Evolutionary conservation across 2,329 filamentous ascomycete genomes (phyloP).

Genomic region (Didymella pomorum): DNA sequence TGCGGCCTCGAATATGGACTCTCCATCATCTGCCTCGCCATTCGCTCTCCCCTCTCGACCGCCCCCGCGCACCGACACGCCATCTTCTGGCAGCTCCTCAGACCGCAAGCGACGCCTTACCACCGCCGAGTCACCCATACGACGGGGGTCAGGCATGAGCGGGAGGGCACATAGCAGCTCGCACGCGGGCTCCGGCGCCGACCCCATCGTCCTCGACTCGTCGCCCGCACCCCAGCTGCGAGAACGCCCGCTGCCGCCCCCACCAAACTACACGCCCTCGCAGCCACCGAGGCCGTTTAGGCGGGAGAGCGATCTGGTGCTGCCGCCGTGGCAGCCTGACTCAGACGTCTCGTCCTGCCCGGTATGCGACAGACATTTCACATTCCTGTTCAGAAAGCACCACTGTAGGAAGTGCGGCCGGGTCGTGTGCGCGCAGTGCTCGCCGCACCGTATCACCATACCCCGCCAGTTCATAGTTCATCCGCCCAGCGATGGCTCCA

Average conservation of each 20-base stretch:
- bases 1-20: conserved; percentile 13
- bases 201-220: conserved; percentile 36
- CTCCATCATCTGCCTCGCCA: not conserved
- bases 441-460: conserved; percentile 93
- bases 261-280: conserved; percentile 16
- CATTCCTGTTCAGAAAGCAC: conserved; percentile 86
- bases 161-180: conserved; percentile 32
- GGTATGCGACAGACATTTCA: conserved; percentile 82
- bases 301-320: conserved; percentile 57
- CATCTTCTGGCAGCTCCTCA: conserved; percentile 32
- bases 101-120: conserved; percentile 51
- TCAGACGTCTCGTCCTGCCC: conserved; percentile 82
- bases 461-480: conserved; percentile 92
- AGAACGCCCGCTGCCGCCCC: conserved; percentile 24
- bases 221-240: conserved; percentile 25
- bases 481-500: conserved; percentile 55
- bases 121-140: conserved; percentile 42
- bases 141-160: conserved; percentile 39
- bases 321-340: conserved; percentile 90
- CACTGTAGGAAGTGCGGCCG: conserved; percentile 95
- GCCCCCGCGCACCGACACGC: conserved; percentile 26
- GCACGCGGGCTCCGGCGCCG: conserved; percentile 24
- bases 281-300: conserved; percentile 21
- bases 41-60: conserved; percentile 34
- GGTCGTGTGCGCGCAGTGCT: conserved; percentile 89